Base-by-base conservation (phyloP, 2,329 filamentous ascomycete genomes). In the Aureobasidium sp. region DNA sequence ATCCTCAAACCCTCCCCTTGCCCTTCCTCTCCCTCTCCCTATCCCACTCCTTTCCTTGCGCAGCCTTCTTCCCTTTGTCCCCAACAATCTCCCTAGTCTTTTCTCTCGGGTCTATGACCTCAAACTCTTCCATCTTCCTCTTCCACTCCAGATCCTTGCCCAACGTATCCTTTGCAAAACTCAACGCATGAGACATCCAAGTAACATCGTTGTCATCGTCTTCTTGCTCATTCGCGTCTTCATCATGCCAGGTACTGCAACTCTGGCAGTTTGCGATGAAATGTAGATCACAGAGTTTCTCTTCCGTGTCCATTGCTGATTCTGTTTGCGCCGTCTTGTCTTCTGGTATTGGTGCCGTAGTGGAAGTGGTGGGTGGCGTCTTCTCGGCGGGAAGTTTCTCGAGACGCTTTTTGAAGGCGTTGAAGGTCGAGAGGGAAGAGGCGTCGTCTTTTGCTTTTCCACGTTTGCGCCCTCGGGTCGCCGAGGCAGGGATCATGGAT, bases 191-290 rank as follows among this genome's bases (percentile, higher is more conserved):
- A 4, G 84, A 84, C 84, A 96, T 89, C 92, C 93, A 97, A 8
- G 85, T 86, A 51, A 82, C 79, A 55, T 79, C 76, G 21, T 78
- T 78, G 17, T 78, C 71, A 51, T 84, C 84, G 62, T 84, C 82
- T 65, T 79, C 81, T 3, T 86, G 83, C 77, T 77, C 19, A 23
- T 81, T 78, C 13, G 79, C 77, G 27, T 84, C 86, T 64, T 88
- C 85, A 21, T 95, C 88, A n/a, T 58, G 55, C 90, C 92, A 96
- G 0, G 87, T 83, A 61, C 84, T 85, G 73, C 94, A 97, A 46
- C 90, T 96, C 70, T 96, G 90, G 73, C 94, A 99, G 68, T 95
- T 89, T 51, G 88, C 89, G 64, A 99, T 95, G 73, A 97, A 99
- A 72, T 99, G 94, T 37, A 99, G 76, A 71, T 97, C 94, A 70